Conservation (phyloP, 352 stramenopile species). For the Pythium plurisporium region DNA sequence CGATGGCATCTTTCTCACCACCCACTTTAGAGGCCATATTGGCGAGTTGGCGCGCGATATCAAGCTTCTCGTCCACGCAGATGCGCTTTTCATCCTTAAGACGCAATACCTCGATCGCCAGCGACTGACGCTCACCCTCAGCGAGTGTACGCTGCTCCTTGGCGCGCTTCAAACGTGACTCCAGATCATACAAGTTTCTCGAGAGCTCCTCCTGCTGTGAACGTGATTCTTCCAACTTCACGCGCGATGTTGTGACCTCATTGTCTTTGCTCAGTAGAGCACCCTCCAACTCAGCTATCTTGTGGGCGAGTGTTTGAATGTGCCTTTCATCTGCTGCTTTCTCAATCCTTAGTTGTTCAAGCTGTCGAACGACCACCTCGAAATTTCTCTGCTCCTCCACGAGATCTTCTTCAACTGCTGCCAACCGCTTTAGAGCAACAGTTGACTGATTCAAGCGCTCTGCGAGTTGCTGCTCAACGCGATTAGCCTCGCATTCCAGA, state of each 20-base stretch:
- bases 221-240: neutral
- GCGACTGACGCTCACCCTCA: constrained; percentile 35
- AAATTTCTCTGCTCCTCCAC: constrained; percentile 72
- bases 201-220: neutral
- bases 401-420: constrained; percentile 56
- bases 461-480: constrained; percentile 1
- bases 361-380: constrained; percentile 50
- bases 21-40: constrained; percentile 33
- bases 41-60: constrained; percentile 20
- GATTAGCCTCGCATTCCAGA: constrained; percentile 9
- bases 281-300: neutral
- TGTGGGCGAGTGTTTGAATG: neutral
- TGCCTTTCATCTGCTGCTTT: constrained; percentile 13
- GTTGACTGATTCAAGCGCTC: constrained; percentile 26
- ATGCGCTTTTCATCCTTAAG: constrained; percentile 42
- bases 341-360: constrained; percentile 43
- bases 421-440: constrained; percentile 48
- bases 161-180: neutral
- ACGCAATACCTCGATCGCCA: constrained; percentile 43
- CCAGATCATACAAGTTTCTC: neutral
- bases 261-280: neutral
- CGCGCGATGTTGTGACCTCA: neutral
- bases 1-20: constrained; percentile 42
- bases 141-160: neutral
- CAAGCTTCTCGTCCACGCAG: constrained; percentile 28